These are phyloP conservation scores for Rosa multiflora DNA, from an alignment of 306 rosid species.

Conservation along the genomic window DNA sequence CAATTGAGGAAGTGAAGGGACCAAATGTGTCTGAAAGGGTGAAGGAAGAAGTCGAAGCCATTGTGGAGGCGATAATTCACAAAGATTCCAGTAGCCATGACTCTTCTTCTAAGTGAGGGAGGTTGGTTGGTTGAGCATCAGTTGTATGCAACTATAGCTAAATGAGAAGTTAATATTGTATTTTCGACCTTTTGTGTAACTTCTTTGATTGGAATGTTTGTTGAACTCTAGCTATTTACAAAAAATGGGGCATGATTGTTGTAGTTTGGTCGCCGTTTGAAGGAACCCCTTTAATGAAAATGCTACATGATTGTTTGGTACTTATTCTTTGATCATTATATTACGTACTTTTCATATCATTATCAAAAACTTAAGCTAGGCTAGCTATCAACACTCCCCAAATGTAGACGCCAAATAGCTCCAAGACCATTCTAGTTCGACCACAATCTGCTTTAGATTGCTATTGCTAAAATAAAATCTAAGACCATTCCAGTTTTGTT, in stretches of 20 bases:
- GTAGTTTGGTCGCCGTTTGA: background rate
- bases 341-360: background rate
- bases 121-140: constrained; percentile 8
- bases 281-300: background rate
- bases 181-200: constrained; percentile 21
- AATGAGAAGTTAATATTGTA: background rate
- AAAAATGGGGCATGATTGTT: constrained; percentile 1
- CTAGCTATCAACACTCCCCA: background rate
- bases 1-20: constrained; percentile 40
- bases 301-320: background rate
- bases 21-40: constrained; percentile 43
- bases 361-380: background rate
- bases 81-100: constrained; percentile 47
- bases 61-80: constrained; percentile 52
- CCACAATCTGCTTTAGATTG: background rate
- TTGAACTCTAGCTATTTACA: background rate
- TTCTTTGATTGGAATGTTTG: background rate
- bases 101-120: constrained; percentile 43
- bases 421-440: constrained; percentile 2
- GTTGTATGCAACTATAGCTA: background rate
- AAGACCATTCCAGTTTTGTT: background rate
- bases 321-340: background rate
- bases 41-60: constrained; percentile 46
- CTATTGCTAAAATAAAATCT: background rate
- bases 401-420: background rate